These are phyloP conservation scores for Chlorella ohadii DNA, from an alignment of 139 green algal genomes.

Conservation along the genomic window DNA sequence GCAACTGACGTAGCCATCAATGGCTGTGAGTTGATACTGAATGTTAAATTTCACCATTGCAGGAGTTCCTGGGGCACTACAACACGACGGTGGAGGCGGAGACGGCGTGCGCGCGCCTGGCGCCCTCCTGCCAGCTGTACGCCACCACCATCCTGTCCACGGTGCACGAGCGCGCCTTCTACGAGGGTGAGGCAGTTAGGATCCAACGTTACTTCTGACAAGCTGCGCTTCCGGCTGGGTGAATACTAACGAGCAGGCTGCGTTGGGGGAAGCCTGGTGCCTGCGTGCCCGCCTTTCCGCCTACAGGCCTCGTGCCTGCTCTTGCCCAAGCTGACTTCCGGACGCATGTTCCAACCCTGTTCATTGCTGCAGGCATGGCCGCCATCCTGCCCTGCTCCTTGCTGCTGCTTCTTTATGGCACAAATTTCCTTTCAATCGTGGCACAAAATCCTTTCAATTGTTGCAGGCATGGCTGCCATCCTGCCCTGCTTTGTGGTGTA, in stretches of 20 bases:
- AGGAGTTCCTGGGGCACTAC: constrained; percentile 12
- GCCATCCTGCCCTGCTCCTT: constrained; percentile 11
- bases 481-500: constrained; percentile 28
- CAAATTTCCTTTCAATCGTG: not conserved
- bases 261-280: too few relatives aligned
- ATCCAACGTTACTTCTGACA: too few relatives aligned
- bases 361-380: not conserved
- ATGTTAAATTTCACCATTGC: too few relatives aligned
- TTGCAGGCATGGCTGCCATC: constrained; percentile 7
- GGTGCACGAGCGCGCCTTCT: constrained; percentile 8
- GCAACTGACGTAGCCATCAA: too few relatives aligned
- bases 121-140: not conserved
- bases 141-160: constrained; percentile 11
- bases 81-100: constrained; percentile 1
- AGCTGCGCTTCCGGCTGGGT: too few relatives aligned
- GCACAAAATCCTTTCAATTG: not conserved
- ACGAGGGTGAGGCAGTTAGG: too few relatives aligned
- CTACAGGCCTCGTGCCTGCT: too few relatives aligned
- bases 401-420: not conserved
- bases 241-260: too few relatives aligned
- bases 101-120: not conserved
- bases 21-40: too few relatives aligned
- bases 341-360: too few relatives aligned
- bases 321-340: not conserved
- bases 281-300: not conserved